Evolutionary conservation across 306 rosid genomes (phyloP).

Genomic region (Adenanthera pavonina): DNA sequence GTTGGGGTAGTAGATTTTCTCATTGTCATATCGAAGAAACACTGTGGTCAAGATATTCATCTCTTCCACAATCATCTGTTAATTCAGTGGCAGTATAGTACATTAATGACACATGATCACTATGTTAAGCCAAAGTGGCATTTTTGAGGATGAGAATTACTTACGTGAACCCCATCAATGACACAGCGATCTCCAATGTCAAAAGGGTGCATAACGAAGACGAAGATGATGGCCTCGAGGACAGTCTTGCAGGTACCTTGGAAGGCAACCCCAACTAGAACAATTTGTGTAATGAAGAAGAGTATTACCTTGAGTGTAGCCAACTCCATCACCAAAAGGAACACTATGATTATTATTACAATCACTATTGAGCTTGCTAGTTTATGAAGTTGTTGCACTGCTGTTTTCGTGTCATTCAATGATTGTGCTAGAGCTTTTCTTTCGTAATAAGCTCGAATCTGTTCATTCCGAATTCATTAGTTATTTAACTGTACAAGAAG

Average conservation of each 20-base stretch:
- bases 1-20: constrained; percentile 61
- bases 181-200: constrained; percentile 65
- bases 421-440: constrained; percentile 60
- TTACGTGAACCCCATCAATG: constrained; percentile 57
- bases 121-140: background rate
- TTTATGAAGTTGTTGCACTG: constrained; percentile 67
- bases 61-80: constrained; percentile 64
- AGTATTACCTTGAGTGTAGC: constrained; percentile 48
- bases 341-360: constrained; percentile 53
- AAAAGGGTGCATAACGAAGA: constrained; percentile 66
- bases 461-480: constrained; percentile 1
- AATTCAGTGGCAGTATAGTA: background rate
- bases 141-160: background rate
- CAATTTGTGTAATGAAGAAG: constrained; percentile 49
- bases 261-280: constrained; percentile 57
- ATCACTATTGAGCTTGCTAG: constrained; percentile 54
- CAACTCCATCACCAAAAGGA: constrained; percentile 52
- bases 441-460: constrained; percentile 67
- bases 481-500: background rate
- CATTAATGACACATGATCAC: background rate
- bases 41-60: constrained; percentile 65
- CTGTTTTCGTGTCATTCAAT: constrained; percentile 61
- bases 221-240: constrained; percentile 58
- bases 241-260: constrained; percentile 61
- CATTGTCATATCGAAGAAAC: constrained; percentile 63